Evolutionary conservation across 352 stramenopile genomes (phyloP).

Genomic region (Pythium brachiatum): DNA sequence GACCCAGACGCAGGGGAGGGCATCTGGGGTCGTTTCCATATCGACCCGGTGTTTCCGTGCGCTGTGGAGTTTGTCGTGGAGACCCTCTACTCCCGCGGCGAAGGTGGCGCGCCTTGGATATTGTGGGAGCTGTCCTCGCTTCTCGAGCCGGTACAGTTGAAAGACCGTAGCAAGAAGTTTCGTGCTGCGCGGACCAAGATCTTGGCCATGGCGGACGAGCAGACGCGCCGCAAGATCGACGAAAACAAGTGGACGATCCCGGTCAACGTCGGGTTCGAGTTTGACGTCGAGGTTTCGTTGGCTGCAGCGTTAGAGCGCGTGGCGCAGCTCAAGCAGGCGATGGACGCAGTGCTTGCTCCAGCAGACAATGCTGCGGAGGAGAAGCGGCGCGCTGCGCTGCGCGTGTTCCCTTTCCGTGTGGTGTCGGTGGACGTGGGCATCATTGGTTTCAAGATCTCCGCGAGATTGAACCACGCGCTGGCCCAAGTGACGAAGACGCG

Average conservation of each 20-base stretch:
- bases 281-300: neutral
- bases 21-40: too few species aligned
- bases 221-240: neutral
- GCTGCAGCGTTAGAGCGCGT: neutral
- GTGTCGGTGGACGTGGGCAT: neutral
- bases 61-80: neutral
- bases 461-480: neutral
- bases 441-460: neutral
- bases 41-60: too few species aligned
- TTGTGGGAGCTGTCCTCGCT: constrained; percentile 1
- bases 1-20: too few species aligned
- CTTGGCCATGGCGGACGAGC: neutral
- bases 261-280: neutral
- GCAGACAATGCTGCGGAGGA: constrained; percentile 1
- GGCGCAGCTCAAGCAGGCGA: neutral
- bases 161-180: constrained; percentile 2
- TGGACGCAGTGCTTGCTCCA: neutral
- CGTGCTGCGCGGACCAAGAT: neutral
- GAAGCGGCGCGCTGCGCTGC: constrained; percentile 2
- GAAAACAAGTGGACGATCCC: neutral
- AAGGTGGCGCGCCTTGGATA: neutral
- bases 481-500: neutral
- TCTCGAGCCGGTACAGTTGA: constrained; percentile 1
- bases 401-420: constrained; percentile 8
- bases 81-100: neutral